Evolutionary conservation across 2,329 filamentous ascomycete genomes (phyloP).

Genomic region (Fusarium sp.): DNA sequence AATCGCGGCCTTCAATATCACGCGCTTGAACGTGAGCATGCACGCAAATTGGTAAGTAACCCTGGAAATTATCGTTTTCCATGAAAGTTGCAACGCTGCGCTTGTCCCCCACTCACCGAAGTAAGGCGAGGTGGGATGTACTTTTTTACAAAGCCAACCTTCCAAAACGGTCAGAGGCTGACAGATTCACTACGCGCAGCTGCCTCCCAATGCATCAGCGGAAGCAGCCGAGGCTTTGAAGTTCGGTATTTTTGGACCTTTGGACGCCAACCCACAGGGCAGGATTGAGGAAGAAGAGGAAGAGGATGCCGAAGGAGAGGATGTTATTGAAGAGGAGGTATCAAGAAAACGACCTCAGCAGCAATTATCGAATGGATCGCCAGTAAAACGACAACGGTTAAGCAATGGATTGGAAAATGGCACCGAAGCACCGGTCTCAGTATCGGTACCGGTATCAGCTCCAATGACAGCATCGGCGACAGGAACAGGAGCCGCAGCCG

Average conservation of each 20-base stretch:
- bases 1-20: conserved; percentile 73
- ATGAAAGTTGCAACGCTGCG: conserved; percentile 23
- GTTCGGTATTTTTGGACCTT: conserved; percentile 68
- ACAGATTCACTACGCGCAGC: conserved; percentile 55
- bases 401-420: conserved; percentile 72
- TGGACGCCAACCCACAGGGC: conserved; percentile 60
- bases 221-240: conserved; percentile 61
- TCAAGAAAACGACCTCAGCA: conserved; percentile 65
- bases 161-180: conserved; percentile 42
- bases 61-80: conserved; percentile 5
- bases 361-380: conserved; percentile 65
- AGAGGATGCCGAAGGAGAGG: conserved; percentile 54
- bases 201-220: conserved; percentile 61
- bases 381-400: conserved; percentile 69
- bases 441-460: conserved; percentile 31
- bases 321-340: conserved; percentile 53
- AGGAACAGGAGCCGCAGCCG: conserved; percentile 22
- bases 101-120: conserved; percentile 19
- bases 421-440: conserved; percentile 54
- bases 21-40: conserved; percentile 68
- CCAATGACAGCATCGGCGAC: conserved; percentile 27
- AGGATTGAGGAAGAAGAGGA: conserved; percentile 57
- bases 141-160: conserved; percentile 33
- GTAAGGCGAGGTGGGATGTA: conserved; percentile 18
- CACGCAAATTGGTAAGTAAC: conserved; percentile 61